Evolutionary conservation across 768 basidiomycete genomes (phyloP), one percentile per base, ranked within the genome.

Genomic region (Lactifluus echinatus): DNA sequence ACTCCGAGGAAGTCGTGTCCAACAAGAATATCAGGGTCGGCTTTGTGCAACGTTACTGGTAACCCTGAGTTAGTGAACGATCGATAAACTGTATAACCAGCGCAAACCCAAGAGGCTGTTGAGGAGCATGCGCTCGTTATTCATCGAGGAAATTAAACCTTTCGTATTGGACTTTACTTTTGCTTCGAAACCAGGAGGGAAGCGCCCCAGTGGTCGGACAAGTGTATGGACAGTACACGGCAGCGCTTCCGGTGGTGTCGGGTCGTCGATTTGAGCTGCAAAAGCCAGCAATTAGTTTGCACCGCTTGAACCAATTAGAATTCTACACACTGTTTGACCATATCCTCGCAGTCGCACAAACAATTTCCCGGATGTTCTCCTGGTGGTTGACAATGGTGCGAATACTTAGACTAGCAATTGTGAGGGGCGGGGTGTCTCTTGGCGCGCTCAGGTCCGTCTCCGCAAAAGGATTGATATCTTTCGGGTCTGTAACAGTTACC

Each of bases 1-100:
- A 87, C 87, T 4, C 90, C 93, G 4, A 92, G 74, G 69, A 99
- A 96, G 51, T 97, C 93, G 65, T 98, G 93, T 0, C 96, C 94
- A 34, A 99, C 80, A 52, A 98, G 82, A 21, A 97, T 82, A 65
- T 99, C 96, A 0, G 96, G 94, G 66, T 99, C 96, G 19, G 89
- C 79, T 66, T 87, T 87, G 67, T 88, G 79, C 43, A 98, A 83
- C 79, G 60, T 80, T 89, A 88, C 62, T 36, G 55, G 29, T 43
- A 21, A 23, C 33, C 31, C 19, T 15, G 34, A 19, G 62, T 50
- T 46, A 59, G 42, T 47, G 42, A 23, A 44, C 8, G 19, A 23
- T 15, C 11, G 37, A n/a, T 14, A 34, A 40, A 6, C 23, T 17
- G 28, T 12, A 45, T 21, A 26, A 40, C 12, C 17, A 23, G 34